These are phyloP conservation scores for Eugenia klotzschiana DNA, from an alignment of 441 rosid species.

Conservation along the genomic window DNA sequence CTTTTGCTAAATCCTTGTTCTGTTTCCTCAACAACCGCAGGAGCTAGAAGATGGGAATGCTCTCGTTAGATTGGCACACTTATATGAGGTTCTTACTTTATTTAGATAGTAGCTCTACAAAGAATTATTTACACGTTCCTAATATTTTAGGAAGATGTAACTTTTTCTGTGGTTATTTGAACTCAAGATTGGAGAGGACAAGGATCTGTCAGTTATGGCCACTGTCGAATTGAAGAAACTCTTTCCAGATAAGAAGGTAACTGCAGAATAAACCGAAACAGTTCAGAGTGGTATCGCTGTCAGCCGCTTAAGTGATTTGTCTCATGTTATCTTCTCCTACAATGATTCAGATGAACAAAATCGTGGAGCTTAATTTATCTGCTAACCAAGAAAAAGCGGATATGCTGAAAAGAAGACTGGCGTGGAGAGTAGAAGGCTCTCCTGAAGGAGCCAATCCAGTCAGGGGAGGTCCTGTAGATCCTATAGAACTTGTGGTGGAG, in stretches of 20 bases:
- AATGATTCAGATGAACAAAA: slow-evolving; percentile 15
- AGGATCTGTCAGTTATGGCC: not conserved
- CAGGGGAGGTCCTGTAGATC: slow-evolving; percentile 26
- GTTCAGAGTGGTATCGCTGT: not conserved
- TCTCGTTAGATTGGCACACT: slow-evolving; percentile 53
- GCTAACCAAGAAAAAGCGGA: slow-evolving; percentile 30
- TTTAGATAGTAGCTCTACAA: not conserved
- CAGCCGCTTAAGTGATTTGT: not conserved
- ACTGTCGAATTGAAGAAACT: not conserved
- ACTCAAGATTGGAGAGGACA: not conserved
- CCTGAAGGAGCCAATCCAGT: slow-evolving; percentile 6
- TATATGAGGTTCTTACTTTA: slow-evolving; percentile 38
- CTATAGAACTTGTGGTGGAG: slow-evolving; percentile 14
- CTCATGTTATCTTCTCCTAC: not conserved
- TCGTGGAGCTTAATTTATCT: slow-evolving; percentile 21
- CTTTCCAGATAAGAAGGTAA: not conserved
- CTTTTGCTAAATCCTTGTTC: not conserved
- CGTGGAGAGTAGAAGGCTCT: slow-evolving; percentile 23
- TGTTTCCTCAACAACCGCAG: slow-evolving; percentile 13
- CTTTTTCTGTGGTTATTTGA: too few relatives aligned
- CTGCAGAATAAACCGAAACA: not conserved
- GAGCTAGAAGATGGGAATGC: slow-evolving; percentile 42
- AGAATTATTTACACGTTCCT: not conserved
- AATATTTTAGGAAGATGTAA: too few relatives aligned
- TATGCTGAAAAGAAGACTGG: slow-evolving; percentile 30